Evolutionary conservation across 2,329 filamentous ascomycete species (phyloP).

Genomic region (Cladosporium austrohemisphaericum): DNA sequence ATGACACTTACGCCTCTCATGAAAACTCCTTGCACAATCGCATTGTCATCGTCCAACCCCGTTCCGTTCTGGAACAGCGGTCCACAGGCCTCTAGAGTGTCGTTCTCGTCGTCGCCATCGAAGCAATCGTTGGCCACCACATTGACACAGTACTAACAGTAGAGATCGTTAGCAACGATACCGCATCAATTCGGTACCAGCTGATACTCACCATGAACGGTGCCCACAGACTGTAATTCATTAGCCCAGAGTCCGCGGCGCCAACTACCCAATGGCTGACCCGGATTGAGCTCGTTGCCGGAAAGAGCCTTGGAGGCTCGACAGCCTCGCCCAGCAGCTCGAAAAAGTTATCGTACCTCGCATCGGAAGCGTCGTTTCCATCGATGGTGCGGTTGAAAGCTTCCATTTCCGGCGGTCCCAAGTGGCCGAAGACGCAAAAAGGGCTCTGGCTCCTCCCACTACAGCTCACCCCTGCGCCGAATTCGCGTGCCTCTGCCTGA

Average conservation of each 20-base stretch:
- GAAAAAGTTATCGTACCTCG: not conserved
- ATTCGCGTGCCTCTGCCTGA: not conserved
- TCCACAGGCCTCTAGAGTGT: too few relatives aligned
- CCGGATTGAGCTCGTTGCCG: not conserved
- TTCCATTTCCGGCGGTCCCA: not conserved
- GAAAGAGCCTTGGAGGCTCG: not conserved
- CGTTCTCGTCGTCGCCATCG: too few relatives aligned
- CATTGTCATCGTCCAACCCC: too few relatives aligned
- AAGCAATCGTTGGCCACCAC: too few relatives aligned
- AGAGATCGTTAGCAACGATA: too few relatives aligned
- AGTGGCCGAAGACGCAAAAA: not conserved
- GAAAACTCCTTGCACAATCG: too few relatives aligned
- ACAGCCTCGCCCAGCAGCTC: not conserved
- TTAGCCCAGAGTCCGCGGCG: not conserved
- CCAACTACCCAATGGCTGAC: not conserved
- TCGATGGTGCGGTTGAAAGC: not conserved
- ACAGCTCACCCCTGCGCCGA: not conserved
- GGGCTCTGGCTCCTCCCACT: not conserved
- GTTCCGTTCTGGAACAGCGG: too few relatives aligned
- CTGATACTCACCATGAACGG: not conserved
- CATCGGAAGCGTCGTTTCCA: not conserved
- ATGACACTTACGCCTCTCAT: too few relatives aligned
- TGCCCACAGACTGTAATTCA: not conserved
- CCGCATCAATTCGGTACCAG: too few relatives aligned
- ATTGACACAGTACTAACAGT: too few relatives aligned